Conservation (phyloP, 2,329 filamentous ascomycete species). For the Metarhizium sp. region DNA sequence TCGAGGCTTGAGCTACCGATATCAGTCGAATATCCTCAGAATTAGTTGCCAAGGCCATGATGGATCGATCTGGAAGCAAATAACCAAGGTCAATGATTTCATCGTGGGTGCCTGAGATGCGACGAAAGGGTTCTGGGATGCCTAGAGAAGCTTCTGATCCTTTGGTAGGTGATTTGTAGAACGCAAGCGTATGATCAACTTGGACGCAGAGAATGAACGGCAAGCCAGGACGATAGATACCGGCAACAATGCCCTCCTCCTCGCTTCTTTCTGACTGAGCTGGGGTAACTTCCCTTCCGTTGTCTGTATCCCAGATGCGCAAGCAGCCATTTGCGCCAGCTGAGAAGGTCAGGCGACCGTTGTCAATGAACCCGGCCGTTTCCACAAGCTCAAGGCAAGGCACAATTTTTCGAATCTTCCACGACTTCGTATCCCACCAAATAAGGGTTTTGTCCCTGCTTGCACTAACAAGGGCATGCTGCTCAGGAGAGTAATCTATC, state of each 20-base stretch:
- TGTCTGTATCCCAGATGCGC: constrained; percentile 72
- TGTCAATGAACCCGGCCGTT: constrained; percentile 66
- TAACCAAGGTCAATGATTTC: constrained; percentile 95
- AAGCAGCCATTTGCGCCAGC: constrained; percentile 77
- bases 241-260: constrained; percentile 59
- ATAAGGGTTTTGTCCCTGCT: constrained; percentile 91
- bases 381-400: constrained; percentile 83
- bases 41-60: constrained; percentile 88
- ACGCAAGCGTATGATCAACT: constrained; percentile 76
- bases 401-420: constrained; percentile 73
- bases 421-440: constrained; percentile 79
- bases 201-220: constrained; percentile 74
- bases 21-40: constrained; percentile 87
- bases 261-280: constrained; percentile 57
- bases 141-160: constrained; percentile 23
- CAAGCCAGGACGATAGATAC: constrained; percentile 55
- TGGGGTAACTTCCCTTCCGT: constrained; percentile 68
- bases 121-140: constrained; percentile 48
- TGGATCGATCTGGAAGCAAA: constrained; percentile 66
- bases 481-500: constrained; percentile 67
- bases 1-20: constrained; percentile 46
- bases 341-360: constrained; percentile 66
- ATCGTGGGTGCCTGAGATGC: constrained; percentile 93
- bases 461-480: constrained; percentile 71
- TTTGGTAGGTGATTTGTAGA: constrained; percentile 49